phyloP scores from a whole-genome alignment of 164 flowering plant species.

The Santalum album region DNA sequence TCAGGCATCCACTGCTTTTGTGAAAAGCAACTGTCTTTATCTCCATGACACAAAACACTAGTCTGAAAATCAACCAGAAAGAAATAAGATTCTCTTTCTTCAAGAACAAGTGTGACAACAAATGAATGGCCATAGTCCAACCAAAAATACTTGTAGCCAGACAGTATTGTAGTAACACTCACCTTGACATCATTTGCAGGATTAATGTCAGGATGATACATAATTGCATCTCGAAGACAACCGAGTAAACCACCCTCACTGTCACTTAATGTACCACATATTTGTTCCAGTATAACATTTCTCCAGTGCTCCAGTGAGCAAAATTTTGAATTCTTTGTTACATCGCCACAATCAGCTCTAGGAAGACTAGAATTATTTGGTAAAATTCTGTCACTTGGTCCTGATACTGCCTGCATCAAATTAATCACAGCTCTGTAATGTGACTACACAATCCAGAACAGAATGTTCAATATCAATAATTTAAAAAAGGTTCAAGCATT shows the following conservation, averaged over 20 bases:
- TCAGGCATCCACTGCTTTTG: conserved; percentile 13
- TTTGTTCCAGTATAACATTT: conserved; percentile 28
- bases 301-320: conserved; percentile 22
- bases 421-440: background rate
- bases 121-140: background rate
- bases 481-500: too few relatives aligned
- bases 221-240: conserved; percentile 36
- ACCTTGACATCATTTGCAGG: conserved; percentile 17
- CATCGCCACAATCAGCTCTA: conserved; percentile 8
- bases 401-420: conserved; percentile 20
- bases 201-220: conserved; percentile 12
- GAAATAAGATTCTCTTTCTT: too few relatives aligned
- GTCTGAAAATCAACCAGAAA: too few relatives aligned
- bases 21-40: conserved; percentile 7
- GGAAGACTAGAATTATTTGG: conserved; percentile 9
- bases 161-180: conserved; percentile 7
- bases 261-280: conserved; percentile 25
- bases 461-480: too few relatives aligned
- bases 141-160: background rate
- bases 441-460: too few relatives aligned
- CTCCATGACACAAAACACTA: conserved; percentile 9
- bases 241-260: conserved; percentile 30
- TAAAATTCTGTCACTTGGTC: conserved; percentile 4
- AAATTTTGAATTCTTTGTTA: conserved; percentile 17
- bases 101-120: too few relatives aligned